Conservation (phyloP, 1,139 yeast species). For the Taphrina flavorubra region DNA sequence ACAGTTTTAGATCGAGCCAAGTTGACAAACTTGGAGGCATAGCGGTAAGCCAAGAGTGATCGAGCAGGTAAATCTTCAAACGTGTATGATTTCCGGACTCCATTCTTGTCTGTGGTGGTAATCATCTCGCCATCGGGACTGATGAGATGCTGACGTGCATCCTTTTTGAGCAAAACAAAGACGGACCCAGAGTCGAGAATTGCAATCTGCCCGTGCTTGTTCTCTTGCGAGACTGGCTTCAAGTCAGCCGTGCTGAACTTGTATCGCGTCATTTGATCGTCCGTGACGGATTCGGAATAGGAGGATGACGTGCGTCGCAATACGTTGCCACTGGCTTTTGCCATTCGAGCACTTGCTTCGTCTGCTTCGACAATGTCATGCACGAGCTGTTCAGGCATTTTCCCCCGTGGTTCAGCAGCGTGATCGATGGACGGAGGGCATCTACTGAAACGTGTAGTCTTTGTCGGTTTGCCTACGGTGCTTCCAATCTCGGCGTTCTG, state of each 20-base stretch:
- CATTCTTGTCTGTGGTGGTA: not conserved
- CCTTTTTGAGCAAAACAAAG: slow-evolving; percentile 16
- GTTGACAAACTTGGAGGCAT: slow-evolving; percentile 41
- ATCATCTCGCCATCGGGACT: slow-evolving; percentile 19
- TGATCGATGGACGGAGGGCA: too few relatives aligned
- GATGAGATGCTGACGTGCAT: slow-evolving; percentile 17
- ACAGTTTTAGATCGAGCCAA: slow-evolving; percentile 40
- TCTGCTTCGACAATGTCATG: slow-evolving; percentile 20
- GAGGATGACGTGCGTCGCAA: not conserved
- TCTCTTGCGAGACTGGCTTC: slow-evolving; percentile 26
- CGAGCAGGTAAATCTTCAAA: slow-evolving; percentile 42
- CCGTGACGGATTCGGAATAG: not conserved
- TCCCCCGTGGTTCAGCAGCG: too few relatives aligned
- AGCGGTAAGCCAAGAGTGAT: slow-evolving; percentile 42
- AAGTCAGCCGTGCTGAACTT: slow-evolving; percentile 32
- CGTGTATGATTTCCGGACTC: slow-evolving; percentile 10
- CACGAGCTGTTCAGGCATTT: not conserved
- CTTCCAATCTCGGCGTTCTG: not conserved
- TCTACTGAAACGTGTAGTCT: slow-evolving; percentile 3
- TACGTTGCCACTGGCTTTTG: not conserved
- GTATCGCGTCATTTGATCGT: slow-evolving; percentile 18
- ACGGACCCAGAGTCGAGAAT: slow-evolving; percentile 29
- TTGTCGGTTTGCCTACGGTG: not conserved
- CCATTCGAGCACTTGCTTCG: slow-evolving; percentile 18
- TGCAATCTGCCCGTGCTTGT: slow-evolving; percentile 29